Evolutionary conservation across 2,329 filamentous ascomycete species (phyloP).

Genomic region (Curvularia spicifera): DNA sequence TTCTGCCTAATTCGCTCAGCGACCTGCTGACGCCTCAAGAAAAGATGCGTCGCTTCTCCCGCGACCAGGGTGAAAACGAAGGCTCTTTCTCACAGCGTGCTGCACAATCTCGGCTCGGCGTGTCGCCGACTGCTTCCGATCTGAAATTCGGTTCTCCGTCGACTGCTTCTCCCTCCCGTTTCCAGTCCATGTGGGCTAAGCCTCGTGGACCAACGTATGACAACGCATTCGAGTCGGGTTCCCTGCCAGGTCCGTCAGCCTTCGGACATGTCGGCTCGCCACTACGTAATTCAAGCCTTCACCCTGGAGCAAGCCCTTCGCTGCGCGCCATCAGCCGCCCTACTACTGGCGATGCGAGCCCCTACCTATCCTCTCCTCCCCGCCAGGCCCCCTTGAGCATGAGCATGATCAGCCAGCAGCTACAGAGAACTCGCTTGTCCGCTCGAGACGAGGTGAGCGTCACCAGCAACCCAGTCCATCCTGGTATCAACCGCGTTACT

Average conservation of each 20-base stretch:
- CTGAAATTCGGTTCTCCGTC: constrained; percentile 59
- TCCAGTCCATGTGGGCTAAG: constrained; percentile 63
- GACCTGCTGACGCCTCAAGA: constrained; percentile 69
- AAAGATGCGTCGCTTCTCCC: constrained; percentile 64
- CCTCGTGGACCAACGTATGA: constrained; percentile 58
- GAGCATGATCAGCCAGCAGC: constrained; percentile 67
- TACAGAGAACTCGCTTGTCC: constrained; percentile 55
- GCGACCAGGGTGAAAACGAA: constrained; percentile 62
- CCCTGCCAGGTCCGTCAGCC: constrained; percentile 51
- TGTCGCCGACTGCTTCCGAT: constrained; percentile 53
- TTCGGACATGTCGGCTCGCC: constrained; percentile 70
- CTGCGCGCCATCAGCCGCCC: constrained; percentile 59
- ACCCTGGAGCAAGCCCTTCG: constrained; percentile 58
- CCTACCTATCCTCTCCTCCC: constrained; percentile 62
- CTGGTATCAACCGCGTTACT: constrained; percentile 66
- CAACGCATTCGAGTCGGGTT: constrained; percentile 48
- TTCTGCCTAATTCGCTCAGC: constrained; percentile 74
- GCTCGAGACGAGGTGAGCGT: constrained; percentile 40
- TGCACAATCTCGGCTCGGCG: constrained; percentile 59
- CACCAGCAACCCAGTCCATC: constrained; percentile 58
- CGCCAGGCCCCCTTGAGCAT: constrained; percentile 66
- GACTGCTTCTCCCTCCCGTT: constrained; percentile 66
- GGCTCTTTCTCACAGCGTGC: constrained; percentile 32
- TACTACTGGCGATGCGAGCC: constrained; percentile 56
- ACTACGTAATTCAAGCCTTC: constrained; percentile 65